Percentiles rank a stretch among this genome's conserved stretches.
Conservation (phyloP, 495 filamentous ascomycete species). For the Cetradonia linearis region DNA sequence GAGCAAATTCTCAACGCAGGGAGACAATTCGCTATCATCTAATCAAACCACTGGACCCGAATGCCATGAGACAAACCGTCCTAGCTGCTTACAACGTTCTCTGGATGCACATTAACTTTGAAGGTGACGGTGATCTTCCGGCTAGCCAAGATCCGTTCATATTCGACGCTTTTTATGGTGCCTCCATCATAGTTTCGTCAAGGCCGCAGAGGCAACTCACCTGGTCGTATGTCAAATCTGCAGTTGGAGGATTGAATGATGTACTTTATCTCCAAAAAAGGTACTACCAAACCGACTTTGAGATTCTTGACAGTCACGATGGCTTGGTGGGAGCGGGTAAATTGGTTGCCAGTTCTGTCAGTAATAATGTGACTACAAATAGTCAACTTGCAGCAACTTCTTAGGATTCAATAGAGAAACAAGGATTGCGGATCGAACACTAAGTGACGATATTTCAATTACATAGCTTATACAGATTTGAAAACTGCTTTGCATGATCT, state of each 20-base stretch:
- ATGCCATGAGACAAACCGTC: conserved; percentile 1
- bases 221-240: neutral
- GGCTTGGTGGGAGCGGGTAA: neutral
- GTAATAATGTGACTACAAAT: neutral
- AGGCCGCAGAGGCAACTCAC: neutral
- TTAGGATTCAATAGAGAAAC: neutral
- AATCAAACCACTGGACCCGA: neutral
- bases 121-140: neutral
- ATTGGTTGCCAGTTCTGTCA: neutral
- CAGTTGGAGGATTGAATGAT: conserved; percentile 4
- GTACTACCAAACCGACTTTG: neutral
- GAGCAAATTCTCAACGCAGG: neutral
- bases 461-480: neutral
- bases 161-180: neutral
- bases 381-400: neutral
- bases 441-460: neutral
- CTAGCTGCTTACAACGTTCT: neutral
- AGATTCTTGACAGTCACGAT: neutral
- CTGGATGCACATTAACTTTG: neutral
- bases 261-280: neutral
- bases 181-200: neutral
- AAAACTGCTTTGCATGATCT: neutral
- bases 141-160: conserved; percentile 1
- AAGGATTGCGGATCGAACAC: neutral
- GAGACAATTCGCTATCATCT: neutral